These are phyloP conservation scores for Aspergillus ruber DNA, from an alignment of 2,329 filamentous ascomycete species.

Conservation along the genomic window DNA sequence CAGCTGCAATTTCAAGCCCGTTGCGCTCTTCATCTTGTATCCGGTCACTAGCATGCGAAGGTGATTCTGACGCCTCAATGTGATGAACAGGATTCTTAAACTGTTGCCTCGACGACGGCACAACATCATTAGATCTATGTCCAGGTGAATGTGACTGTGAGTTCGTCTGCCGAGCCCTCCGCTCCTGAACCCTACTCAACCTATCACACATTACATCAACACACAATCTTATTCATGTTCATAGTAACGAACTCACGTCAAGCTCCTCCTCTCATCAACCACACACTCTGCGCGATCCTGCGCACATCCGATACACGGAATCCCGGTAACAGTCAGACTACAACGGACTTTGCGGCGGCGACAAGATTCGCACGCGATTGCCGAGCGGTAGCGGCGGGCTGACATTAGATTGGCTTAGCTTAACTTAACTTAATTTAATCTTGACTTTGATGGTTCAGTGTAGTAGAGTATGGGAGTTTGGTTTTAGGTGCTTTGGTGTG, in stretches of 20 bases:
- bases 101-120: neutral
- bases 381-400: constrained; percentile 9
- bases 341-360: constrained; percentile 21
- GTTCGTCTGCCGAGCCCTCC: neutral
- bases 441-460: no score
- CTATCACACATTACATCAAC: no score
- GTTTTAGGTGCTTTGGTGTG: no score
- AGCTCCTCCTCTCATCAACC: constrained; percentile 8
- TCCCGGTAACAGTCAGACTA: constrained; percentile 18
- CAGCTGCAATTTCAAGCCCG: constrained; percentile 18
- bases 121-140: neutral
- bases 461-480: no score
- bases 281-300: constrained; percentile 22
- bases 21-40: constrained; percentile 17
- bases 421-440: neutral
- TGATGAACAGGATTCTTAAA: neutral
- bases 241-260: constrained; percentile 2
- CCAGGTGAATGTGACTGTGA: neutral
- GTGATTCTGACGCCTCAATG: neutral
- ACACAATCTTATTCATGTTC: no score
- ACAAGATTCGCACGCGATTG: constrained; percentile 12
- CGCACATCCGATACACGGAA: constrained; percentile 25
- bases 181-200: constrained; percentile 4
- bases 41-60: neutral
- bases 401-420: constrained; percentile 5